These are phyloP conservation scores for Arthrobotrys iridis DNA, from an alignment of 2,329 filamentous ascomycete species.

Conservation along the genomic window DNA sequence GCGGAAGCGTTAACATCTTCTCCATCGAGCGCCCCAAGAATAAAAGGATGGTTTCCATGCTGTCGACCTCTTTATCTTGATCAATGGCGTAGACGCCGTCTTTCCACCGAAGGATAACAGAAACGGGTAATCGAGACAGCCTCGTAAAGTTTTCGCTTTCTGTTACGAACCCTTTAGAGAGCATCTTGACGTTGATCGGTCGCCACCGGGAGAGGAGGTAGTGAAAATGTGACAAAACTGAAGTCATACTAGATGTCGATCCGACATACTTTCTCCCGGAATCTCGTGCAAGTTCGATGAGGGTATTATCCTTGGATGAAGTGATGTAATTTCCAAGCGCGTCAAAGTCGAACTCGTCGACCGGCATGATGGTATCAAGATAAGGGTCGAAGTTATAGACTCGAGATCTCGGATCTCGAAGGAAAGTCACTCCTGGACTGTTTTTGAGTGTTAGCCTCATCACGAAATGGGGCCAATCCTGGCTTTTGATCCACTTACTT, in stretches of 20 bases:
- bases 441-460: conserved; percentile 22
- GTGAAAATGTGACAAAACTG: conserved; percentile 87
- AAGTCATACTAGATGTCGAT: conserved; percentile 96
- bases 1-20: conserved; percentile 86
- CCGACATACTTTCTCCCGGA: conserved; percentile 83
- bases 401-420: conserved; percentile 85
- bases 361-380: conserved; percentile 89
- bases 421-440: conserved; percentile 82
- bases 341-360: conserved; percentile 89
- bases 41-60: conserved; percentile 80
- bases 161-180: conserved; percentile 74
- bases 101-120: conserved; percentile 79
- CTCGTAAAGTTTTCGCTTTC: conserved; percentile 75
- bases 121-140: conserved; percentile 76
- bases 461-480: not conserved
- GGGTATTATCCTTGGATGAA: conserved; percentile 80
- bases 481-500: conserved; percentile 67
- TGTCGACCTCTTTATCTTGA: conserved; percentile 89
- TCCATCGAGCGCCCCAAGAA: conserved; percentile 97
- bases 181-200: conserved; percentile 71
- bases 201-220: conserved; percentile 88
- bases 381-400: conserved; percentile 99
- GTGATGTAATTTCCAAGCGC: conserved; percentile 87
- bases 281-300: conserved; percentile 74
- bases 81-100: conserved; percentile 93